Evolutionary conservation across 2,329 filamentous ascomycete species (phyloP), one percentile per base, ranked within the genome.

Genomic region (Monascus ruber): DNA sequence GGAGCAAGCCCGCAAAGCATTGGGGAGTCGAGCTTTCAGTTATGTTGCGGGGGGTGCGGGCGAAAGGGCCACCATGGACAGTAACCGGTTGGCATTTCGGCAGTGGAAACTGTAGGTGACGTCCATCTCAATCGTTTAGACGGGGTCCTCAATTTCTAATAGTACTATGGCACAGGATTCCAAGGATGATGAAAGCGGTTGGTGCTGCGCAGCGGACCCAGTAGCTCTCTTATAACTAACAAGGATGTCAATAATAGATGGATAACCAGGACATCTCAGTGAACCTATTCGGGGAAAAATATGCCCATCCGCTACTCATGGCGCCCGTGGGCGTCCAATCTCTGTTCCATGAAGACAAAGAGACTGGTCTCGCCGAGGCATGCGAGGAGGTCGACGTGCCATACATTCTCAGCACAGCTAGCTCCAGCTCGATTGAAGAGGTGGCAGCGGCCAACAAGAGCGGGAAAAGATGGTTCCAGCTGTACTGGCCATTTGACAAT

Each of bases 401-500:
- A 0, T 84, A 78, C 57, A 77, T 77, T 38, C 64, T 85, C 36
- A 79, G 73, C 43, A 85, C 81, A 1, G 80, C 81, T 1, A 71
- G 76, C 3, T 72, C 72, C 2, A 68, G 71, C 27, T 72, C 72
- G 1, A 80, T 85, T 42, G 81, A 85, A 54, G 74, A 85, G 36
- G 72, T 84, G 0, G 79, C 77, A 0, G 52, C 65, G 5, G 76
- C 76, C 0, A 76, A 71, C 37, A 72, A 72, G 0, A 60, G 72
- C 4, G 74, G 75, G 0, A 66, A 71, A 27, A 65, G 79, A 7
- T 87, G 80, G 79, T 87, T 73, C 55, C 83, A 87, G 54, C 70
- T 87, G 0, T 87, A 87, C 62, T 85, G 81, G 79, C 81, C 82
- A 0, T 62, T 69, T 17, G 72, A 76, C 39, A 72, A 85, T 38